Evolutionary conservation across 2,329 filamentous ascomycete species (phyloP).

Genomic region (Lachnellula hyalina): DNA sequence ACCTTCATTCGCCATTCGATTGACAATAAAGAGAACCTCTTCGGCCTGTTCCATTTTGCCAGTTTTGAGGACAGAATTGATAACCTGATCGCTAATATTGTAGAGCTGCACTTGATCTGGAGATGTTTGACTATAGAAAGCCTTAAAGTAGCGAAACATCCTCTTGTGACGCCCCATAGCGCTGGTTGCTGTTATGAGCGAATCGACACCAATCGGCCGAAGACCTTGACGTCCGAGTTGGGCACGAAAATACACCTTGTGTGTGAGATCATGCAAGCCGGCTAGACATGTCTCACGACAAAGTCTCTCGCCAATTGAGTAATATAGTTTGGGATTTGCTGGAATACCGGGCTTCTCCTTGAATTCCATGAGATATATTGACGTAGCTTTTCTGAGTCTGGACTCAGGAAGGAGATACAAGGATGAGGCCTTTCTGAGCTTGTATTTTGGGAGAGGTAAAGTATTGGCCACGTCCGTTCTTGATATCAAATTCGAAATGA

Average conservation of each 20-base stretch:
- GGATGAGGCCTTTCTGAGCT: conserved; percentile 18
- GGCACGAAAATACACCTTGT: conserved; percentile 20
- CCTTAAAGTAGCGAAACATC: conserved; percentile 15
- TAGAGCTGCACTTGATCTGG: conserved; percentile 19
- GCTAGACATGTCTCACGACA: conserved; percentile 17
- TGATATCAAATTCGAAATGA: conserved; percentile 16
- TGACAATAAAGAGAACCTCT: conserved; percentile 17
- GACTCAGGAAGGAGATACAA: conserved; percentile 16
- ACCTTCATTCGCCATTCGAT: conserved; percentile 17
- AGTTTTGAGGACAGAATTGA: conserved; percentile 20
- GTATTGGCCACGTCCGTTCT: not conserved
- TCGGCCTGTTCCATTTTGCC: conserved; percentile 18
- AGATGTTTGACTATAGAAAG: conserved; percentile 14
- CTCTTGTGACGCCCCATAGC: conserved; percentile 15
- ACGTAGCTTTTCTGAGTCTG: conserved; percentile 18
- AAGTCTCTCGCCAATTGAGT: conserved; percentile 17
- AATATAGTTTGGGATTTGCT: not conserved
- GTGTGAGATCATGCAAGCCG: conserved; percentile 18
- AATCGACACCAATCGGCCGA: conserved; percentile 2
- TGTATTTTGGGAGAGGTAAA: not conserved
- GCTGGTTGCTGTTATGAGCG: conserved; percentile 22
- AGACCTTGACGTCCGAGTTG: conserved; percentile 7
- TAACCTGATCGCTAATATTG: conserved; percentile 12
- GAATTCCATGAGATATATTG: conserved; percentile 25
- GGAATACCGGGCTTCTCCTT: conserved; percentile 12